Base-by-base conservation (phyloP, 169 alveolate species). In the Plasmodium chabaudi region DNA sequence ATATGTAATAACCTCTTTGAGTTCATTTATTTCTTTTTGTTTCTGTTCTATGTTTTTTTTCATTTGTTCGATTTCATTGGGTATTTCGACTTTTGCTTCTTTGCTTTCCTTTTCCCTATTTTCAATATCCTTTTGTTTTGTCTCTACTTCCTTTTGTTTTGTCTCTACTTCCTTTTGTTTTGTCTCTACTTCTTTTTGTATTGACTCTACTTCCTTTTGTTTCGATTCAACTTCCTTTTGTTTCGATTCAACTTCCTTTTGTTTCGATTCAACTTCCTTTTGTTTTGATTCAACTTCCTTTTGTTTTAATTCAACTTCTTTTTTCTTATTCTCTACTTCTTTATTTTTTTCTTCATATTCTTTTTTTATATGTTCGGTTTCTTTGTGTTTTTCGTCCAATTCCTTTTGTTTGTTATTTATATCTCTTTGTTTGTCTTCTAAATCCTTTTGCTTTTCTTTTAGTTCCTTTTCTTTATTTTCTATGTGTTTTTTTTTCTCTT, bases 1-100 rank as follows among this genome's bases (percentile, higher is more conserved):
- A 57, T 57, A 9, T 9, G 6, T 12, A 51, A 6, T 74, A 75
- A 75, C 88, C 88, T 77, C 79, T 2, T 56, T 64, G 13, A 77
- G 34, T 60, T 73, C 73, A 25, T 73, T 61, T 59, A 73, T 73
- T 73, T 73, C 73, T 60, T 73, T 39, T 68, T 34, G 73, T 65
- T 65, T 65, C 39, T 65, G 57, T 65, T 65, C 73, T n/a, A 51
- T 23, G 0, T 15, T 75, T 75, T 77, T 60, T 2, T 55, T 64
- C 21, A 63, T 25, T 60, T 73, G 64, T 44, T 73, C 55, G 44
- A 73, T 60, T 73, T 73, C 73, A 19, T 73, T 47, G 44, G 42
- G 7, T 5, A 7, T 34, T 34, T 34, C 42, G 42, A 34, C 42
- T 34, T 34, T 49, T 39, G 12, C 15, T 65, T 65, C 73, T n/a